phyloP scores from a whole-genome alignment of 2,329 filamentous ascomycete genomes.

The Aureobasidium sp. region DNA sequence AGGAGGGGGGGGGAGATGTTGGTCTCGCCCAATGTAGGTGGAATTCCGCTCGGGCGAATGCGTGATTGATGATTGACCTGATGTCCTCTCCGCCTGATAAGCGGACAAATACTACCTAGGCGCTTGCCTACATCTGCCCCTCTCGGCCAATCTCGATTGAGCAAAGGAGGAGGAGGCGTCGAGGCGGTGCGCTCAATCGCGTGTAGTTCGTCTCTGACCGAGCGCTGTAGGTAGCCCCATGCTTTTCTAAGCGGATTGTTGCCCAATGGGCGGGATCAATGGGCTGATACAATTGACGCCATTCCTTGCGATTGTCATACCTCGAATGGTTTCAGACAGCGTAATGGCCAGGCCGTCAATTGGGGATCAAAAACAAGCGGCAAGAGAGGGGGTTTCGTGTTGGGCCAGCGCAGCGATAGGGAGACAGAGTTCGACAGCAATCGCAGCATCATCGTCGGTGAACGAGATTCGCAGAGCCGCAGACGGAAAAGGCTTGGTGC shows the following conservation, averaged over 20 bases:
- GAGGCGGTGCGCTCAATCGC: slow-evolving; percentile 10
- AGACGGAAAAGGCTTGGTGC: slow-evolving; percentile 5
- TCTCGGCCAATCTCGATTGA: slow-evolving; percentile 8
- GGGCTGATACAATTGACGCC: slow-evolving; percentile 9
- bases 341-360: not conserved
- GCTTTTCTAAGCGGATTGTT: slow-evolving; percentile 9
- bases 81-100: slow-evolving; percentile 8
- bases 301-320: slow-evolving; percentile 5
- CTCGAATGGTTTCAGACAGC: not conserved
- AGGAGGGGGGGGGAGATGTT: not conserved
- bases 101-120: slow-evolving; percentile 7
- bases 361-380: not conserved
- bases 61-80: slow-evolving; percentile 10
- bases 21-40: not conserved
- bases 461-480: slow-evolving; percentile 10
- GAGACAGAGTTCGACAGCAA: not conserved
- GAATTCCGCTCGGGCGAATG: slow-evolving; percentile 4
- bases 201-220: slow-evolving; percentile 10
- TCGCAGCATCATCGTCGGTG: slow-evolving; percentile 8
- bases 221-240: slow-evolving; percentile 4
- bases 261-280: slow-evolving; percentile 10
- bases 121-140: slow-evolving; percentile 8
- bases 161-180: slow-evolving; percentile 3
- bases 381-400: slow-evolving; percentile 9
- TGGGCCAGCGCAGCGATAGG: not conserved